Percentiles rank a stretch among this genome's conserved stretches.
These are phyloP conservation scores for Rhododendron kiyosumense DNA, from an alignment of 148 eudicot genomes.

Conservation along the genomic window DNA sequence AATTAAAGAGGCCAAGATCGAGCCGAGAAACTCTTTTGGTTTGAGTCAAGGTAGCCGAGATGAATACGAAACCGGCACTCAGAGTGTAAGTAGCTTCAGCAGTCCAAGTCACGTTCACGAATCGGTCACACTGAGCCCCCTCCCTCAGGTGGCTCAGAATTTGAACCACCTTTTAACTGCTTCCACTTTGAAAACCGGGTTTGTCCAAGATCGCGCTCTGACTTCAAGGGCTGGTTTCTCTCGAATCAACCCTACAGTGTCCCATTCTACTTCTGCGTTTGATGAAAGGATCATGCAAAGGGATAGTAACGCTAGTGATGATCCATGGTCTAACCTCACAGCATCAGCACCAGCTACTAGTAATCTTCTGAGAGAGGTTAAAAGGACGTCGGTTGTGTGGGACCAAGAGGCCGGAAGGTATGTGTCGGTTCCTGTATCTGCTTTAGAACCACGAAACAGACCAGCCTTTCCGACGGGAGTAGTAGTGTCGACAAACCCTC, in stretches of 20 bases:
- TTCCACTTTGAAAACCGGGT: constrained; percentile 25
- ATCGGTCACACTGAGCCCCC: constrained; percentile 74
- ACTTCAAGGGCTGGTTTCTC: constrained; percentile 28
- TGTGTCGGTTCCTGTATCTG: constrained; percentile 68
- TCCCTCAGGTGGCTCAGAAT: constrained; percentile 54
- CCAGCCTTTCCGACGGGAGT: constrained; percentile 25
- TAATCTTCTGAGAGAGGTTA: constrained; percentile 60
- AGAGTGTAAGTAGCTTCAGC: constrained; percentile 80
- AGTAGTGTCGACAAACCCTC: constrained; percentile 16
- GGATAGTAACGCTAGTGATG: constrained; percentile 45
- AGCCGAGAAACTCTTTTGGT: constrained; percentile 51
- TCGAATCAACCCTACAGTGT: constrained; percentile 14
- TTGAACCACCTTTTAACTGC: constrained; percentile 27
- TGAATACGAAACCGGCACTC: constrained; percentile 85
- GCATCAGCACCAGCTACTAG: constrained; percentile 22
- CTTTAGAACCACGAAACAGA: constrained; percentile 44
- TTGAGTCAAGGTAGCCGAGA: constrained; percentile 90
- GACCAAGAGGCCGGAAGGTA: constrained; percentile 96
- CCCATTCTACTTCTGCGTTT: constrained; percentile 27
- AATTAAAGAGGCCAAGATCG: constrained; percentile 48
- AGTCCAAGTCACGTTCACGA: constrained; percentile 87
- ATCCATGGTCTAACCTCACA: constrained; percentile 37
- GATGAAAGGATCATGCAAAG: constrained; percentile 48
- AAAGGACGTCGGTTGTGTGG: constrained; percentile 85
- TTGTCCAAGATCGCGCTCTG: constrained; percentile 24